Base-by-base conservation (phyloP, 768 basidiomycete genomes). In the Tephrocybe sp. region DNA sequence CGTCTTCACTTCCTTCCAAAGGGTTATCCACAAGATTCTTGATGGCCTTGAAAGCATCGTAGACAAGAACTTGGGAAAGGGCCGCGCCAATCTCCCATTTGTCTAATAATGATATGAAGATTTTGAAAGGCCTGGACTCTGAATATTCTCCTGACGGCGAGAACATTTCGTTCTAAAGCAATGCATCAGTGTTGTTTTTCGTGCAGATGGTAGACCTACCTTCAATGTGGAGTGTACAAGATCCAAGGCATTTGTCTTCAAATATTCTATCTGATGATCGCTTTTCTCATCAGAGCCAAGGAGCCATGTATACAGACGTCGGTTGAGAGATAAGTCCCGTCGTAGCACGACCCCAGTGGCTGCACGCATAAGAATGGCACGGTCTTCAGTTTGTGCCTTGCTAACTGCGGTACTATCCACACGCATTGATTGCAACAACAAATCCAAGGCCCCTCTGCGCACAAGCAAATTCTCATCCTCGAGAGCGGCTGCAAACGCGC, bases 401-500 rank as follows among this genome's bases (percentile, higher is more conserved):
- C 78, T 82, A 40, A 94, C 77, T 0, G 84, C 84, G 2, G 74
- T 68, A 47, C 89, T 86, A 60, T 94, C 86, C 12, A 92, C 66
- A 21, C 80, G 81, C 61, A 95, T 72, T 1, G 86, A 83, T 55
- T 89, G 86, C 9, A 88, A 67, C 2, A 98, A 74, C 35, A 97
- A 78, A 64, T 99, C 96, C 40, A 99, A 74, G 1, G 84, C 88
- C 13, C 84, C 83, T 50, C 97, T 72, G 53, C 93, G 83, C 16
- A 98, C 97, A 19, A 99, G 80, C 15, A 95, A 74, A 58, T 96
- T 93, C 55, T 92, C 88, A 58, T 98, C 97, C 64, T 93, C 91
- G n/a, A 99, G 73, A 0, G 89, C 89, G 6, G 92, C 83, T 2
- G 93, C 78, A 52, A 98, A 92, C 0, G 92, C 96, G 38, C 97